These are phyloP conservation scores for Termitomyces sp. DNA, from an alignment of 768 basidiomycete genomes.

Conservation along the genomic window DNA sequence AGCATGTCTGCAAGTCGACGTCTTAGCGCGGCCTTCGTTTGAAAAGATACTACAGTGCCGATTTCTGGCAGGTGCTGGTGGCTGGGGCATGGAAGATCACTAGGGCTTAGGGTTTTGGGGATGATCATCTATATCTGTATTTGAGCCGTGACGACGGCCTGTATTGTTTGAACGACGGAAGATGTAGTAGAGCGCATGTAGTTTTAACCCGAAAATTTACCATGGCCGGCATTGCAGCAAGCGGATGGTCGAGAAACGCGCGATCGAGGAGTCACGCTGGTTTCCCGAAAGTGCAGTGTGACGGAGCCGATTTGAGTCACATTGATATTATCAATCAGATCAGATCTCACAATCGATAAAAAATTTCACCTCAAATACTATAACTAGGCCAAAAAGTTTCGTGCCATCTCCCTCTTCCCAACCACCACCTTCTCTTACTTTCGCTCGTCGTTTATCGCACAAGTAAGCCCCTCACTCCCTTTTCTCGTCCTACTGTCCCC, in stretches of 20 bases:
- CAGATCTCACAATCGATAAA: constrained; percentile 58
- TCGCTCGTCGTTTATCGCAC: constrained; percentile 28
- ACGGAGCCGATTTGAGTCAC: constrained; percentile 35
- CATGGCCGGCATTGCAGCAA: not conserved
- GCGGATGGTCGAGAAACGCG: not conserved
- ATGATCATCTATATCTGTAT: constrained; percentile 10
- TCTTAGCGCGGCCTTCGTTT: constrained; percentile 78
- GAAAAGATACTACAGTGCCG: constrained; percentile 75
- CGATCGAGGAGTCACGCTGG: not conserved
- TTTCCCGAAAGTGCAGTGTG: not conserved
- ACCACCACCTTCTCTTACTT: constrained; percentile 44
- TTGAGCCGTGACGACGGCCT: constrained; percentile 1
- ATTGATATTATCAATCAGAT: constrained; percentile 52
- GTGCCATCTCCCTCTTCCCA: constrained; percentile 36
- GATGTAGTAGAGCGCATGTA: constrained; percentile 6
- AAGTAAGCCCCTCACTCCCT: constrained; percentile 29
- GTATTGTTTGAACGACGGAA: not conserved
- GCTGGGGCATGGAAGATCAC: constrained; percentile 54
- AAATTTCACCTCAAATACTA: constrained; percentile 49
- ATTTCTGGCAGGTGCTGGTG: constrained; percentile 74
- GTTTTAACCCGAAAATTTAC: constrained; percentile 3
- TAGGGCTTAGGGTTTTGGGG: constrained; percentile 14
- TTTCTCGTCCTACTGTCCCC: constrained; percentile 10
- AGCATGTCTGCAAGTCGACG: constrained; percentile 80
- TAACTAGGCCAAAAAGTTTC: constrained; percentile 58